These are phyloP conservation scores for Candida vaughaniae DNA, from an alignment of 805 yeast genomes.

Conservation along the genomic window DNA sequence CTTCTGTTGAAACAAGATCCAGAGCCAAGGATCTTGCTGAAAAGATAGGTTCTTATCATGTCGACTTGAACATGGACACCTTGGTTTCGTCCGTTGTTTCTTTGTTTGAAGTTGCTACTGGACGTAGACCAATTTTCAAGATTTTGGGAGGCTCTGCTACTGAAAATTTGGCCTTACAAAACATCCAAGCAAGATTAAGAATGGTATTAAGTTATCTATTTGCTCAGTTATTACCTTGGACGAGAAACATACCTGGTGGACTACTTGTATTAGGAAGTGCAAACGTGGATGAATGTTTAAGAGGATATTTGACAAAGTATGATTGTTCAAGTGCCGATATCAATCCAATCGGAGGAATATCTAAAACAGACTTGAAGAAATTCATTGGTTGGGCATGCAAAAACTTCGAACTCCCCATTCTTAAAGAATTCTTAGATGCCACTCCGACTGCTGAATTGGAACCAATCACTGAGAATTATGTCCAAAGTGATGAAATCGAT, in stretches of 20 bases:
- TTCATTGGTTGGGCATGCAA: slow-evolving; percentile 79
- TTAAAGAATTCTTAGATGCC: slow-evolving; percentile 78
- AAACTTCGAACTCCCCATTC: slow-evolving; percentile 71
- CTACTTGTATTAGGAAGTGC: slow-evolving; percentile 92
- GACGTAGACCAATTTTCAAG: slow-evolving; percentile 83
- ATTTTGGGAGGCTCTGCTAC: slow-evolving; percentile 91
- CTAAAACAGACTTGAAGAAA: slow-evolving; percentile 85
- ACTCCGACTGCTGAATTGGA: slow-evolving; percentile 98
- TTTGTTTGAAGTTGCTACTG: slow-evolving; percentile 86
- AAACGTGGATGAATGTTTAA: slow-evolving; percentile 92
- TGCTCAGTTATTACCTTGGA: slow-evolving; percentile 96
- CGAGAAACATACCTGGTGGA: slow-evolving; percentile 74
- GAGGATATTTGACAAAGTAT: slow-evolving; percentile 95
- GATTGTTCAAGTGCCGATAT: slow-evolving; percentile 97
- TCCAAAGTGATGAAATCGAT: slow-evolving; percentile 94
- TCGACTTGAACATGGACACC: slow-evolving; percentile 88
- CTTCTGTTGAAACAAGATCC: slow-evolving; percentile 79
- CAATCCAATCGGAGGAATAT: slow-evolving; percentile 98
- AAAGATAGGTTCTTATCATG: slow-evolving; percentile 83
- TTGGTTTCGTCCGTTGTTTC: slow-evolving; percentile 71
- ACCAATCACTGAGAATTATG: slow-evolving; percentile 88
- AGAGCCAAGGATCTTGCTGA: slow-evolving; percentile 78
- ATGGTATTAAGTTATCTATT: slow-evolving; percentile 93
- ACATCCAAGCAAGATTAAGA: slow-evolving; percentile 92
- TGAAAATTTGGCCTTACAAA: slow-evolving; percentile 92